Conservation (phyloP, 2,329 filamentous ascomycete genomes). For the Zymoseptoria passerinii region DNA sequence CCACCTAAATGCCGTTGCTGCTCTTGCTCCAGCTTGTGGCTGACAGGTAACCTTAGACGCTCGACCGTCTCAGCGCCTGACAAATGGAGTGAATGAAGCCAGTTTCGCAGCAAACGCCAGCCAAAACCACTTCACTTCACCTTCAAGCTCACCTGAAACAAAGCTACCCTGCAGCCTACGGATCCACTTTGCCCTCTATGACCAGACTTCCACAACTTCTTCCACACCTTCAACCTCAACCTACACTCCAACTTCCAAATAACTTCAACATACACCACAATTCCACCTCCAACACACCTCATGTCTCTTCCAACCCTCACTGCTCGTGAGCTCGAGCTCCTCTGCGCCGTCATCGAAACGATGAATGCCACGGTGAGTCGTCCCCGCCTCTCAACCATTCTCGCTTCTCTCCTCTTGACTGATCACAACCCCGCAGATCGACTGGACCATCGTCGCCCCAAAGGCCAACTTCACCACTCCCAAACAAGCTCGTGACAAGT, state of each 20-base stretch:
- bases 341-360: conserved; percentile 11
- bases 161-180: background rate
- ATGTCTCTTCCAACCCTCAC: conserved; percentile 16
- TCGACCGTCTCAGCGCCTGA: background rate
- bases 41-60: background rate
- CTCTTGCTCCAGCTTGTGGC: background rate
- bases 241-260: background rate
- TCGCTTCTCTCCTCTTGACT: background rate
- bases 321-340: conserved; percentile 16
- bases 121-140: background rate
- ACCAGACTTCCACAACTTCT: background rate
- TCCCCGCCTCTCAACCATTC: background rate
- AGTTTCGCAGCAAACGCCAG: background rate
- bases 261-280: background rate
- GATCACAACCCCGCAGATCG: conserved; percentile 9
- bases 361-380: conserved; percentile 13
- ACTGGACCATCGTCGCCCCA: conserved; percentile 16
- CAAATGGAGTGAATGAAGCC: background rate
- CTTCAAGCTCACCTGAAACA: background rate
- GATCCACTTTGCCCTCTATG: background rate
- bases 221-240: background rate
- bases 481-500: conserved; percentile 20
- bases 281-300: background rate
- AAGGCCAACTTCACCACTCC: conserved; percentile 12
- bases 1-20: background rate